phyloP scores from a whole-genome alignment of 768 basidiomycete genomes.

The Rhodotorula kratochvilovae region DNA sequence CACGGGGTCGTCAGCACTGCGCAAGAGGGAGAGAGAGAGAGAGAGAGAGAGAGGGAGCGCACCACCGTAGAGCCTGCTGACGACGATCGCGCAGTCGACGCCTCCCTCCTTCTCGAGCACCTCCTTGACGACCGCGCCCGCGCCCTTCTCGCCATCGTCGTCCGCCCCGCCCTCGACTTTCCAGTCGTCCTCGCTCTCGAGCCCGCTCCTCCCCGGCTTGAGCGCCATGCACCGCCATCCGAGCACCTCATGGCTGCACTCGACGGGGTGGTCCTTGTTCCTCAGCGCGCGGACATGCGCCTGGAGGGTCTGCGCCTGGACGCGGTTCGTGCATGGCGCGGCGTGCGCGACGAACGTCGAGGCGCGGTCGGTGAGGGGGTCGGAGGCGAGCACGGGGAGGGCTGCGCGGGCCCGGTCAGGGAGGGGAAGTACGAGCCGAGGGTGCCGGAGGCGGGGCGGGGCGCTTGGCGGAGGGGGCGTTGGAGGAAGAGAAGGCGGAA shows the following conservation, averaged over 20 bases:
- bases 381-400: slow-evolving; percentile 52
- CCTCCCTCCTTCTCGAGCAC: slow-evolving; percentile 66
- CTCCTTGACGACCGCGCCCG: slow-evolving; percentile 59
- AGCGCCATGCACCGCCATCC: slow-evolving; percentile 76
- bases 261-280: slow-evolving; percentile 7
- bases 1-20: background rate
- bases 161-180: slow-evolving; percentile 60
- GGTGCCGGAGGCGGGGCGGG: background rate
- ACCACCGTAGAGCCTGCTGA: slow-evolving; percentile 64
- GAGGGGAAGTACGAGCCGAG: slow-evolving; percentile 11
- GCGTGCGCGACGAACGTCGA: slow-evolving; percentile 67
- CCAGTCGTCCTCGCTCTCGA: slow-evolving; percentile 71
- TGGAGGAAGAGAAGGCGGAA: background rate
- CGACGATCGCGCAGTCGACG: slow-evolving; percentile 73
- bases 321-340: slow-evolving; percentile 55
- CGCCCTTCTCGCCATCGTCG: slow-evolving; percentile 76
- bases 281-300: slow-evolving; percentile 6
- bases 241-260: slow-evolving; percentile 60
- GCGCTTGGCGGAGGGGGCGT: slow-evolving; percentile 13
- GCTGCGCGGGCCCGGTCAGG: slow-evolving; percentile 37
- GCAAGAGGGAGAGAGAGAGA: background rate
- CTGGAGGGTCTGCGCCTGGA: slow-evolving; percentile 13
- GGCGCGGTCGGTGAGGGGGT: slow-evolving; percentile 69
- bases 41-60: background rate
- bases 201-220: slow-evolving; percentile 61